Base-by-base conservation (phyloP, 2,329 filamentous ascomycete genomes). In the Arthrobotrys sphaeroides region DNA sequence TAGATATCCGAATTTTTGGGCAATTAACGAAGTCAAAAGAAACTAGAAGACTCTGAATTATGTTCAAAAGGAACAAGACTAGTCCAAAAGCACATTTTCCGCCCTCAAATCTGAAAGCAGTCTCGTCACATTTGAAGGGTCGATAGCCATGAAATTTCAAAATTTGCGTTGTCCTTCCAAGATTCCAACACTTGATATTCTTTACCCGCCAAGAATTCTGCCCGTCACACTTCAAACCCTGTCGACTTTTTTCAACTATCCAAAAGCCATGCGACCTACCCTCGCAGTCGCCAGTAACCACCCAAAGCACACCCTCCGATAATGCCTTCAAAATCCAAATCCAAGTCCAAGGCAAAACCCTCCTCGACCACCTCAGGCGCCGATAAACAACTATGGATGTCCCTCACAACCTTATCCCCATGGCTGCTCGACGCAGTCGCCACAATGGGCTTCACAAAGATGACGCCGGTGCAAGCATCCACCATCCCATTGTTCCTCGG, bases 401-500 rank as follows among this genome's bases (percentile, higher is more conserved):
- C 87, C 12, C 84, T 93, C 64, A 90, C 87, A 0, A 90, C 91
- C 13, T 84, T 90, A 4, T 91, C 90, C 74, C 86, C 90, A 88
- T 98, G 94, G 93, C 89, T 95, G 68, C 85, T 95, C 64, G 92
- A 96, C 78, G 93, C 93, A 73, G 89, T 96, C 55, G 86, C 89
- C 57, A 88, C 90, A 78, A 94, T 95, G 90, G 92, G 93, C 75
- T 97, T 97, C 83, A 85, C 86, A 77, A 90, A 91, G 82, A 94
- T 95, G 87, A 97, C 94, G 2, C 94, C 94, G 0, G 94, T 97
- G n/a, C 94, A 98, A 84, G 92, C 94, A 47, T 94, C 93, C 73
- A 91, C 92, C 3, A 91, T 97, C 78, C 93, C 93, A 10, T 87
- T 97, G 60, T 95, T 97, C 81, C 90, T 94, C 83, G 90, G 89